phyloP scores from a whole-genome alignment of 225 moss, liverwort and hornwort genomes.

The Polytrichum commune region DNA sequence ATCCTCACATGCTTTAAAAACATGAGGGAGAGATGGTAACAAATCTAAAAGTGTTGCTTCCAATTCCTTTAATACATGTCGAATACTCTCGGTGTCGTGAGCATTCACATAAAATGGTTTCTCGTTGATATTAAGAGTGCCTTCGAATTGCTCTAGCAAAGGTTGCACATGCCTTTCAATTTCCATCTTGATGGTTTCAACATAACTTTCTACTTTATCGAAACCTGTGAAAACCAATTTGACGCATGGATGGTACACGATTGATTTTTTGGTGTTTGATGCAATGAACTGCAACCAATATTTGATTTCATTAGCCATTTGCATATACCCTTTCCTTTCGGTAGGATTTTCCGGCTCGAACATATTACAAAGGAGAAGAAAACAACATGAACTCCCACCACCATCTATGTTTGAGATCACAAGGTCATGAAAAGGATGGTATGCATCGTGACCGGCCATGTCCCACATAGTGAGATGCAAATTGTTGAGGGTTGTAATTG shows the following conservation, averaged over 20 bases:
- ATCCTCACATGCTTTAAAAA: neutral
- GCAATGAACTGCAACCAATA: conserved; percentile 13
- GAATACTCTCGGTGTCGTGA: neutral
- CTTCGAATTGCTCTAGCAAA: neutral
- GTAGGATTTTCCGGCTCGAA: too few species aligned
- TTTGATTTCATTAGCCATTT: neutral
- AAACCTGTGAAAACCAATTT: neutral
- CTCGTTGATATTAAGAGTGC: neutral
- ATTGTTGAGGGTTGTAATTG: too few species aligned
- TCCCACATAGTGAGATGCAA: too few species aligned
- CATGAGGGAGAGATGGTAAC: too few species aligned
- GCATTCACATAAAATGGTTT: neutral
- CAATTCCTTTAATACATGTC: rapidly evolving
- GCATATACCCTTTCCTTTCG: too few species aligned
- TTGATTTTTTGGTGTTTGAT: conserved; percentile 5
- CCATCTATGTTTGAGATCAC: too few species aligned
- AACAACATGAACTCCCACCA: too few species aligned
- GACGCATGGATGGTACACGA: conserved; percentile 2
- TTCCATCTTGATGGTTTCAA: neutral
- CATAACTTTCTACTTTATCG: neutral
- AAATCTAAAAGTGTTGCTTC: neutral
- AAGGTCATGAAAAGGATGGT: too few species aligned
- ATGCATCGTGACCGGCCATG: too few species aligned
- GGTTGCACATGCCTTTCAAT: neutral
- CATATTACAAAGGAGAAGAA: too few species aligned